Evolutionary conservation across 371 early-diverging fungal species (phyloP).

Genomic region (Gilbertella persicaria): DNA sequence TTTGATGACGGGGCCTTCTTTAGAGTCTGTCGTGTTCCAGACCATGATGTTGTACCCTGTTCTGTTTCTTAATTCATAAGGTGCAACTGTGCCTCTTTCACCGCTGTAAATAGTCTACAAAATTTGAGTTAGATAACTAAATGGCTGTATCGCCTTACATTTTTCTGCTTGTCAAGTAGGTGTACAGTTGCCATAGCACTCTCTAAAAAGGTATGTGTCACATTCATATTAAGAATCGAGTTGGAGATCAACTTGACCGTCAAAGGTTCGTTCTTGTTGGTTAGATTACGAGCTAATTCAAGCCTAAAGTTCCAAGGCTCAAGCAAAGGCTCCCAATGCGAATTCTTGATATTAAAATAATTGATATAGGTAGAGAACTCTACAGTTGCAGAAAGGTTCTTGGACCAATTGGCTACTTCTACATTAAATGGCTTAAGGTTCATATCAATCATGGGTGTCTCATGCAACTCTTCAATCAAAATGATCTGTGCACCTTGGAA

Average conservation of each 20-base stretch:
- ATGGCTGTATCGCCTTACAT: constrained; percentile 12
- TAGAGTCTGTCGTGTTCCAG: constrained; percentile 74
- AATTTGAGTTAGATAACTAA: background rate
- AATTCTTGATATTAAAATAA: constrained; percentile 93
- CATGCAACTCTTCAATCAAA: constrained; percentile 89
- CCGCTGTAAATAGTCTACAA: constrained; percentile 35
- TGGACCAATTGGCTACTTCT: constrained; percentile 87
- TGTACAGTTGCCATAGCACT: constrained; percentile 70
- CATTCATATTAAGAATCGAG: constrained; percentile 84
- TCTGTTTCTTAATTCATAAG: constrained; percentile 84
- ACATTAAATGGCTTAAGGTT: constrained; percentile 77
- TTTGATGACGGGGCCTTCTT: constrained; percentile 66
- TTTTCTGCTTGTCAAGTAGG: constrained; percentile 45
- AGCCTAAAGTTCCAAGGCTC: constrained; percentile 87
- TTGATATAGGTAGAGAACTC: constrained; percentile 77
- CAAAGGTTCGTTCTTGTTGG: constrained; percentile 24
- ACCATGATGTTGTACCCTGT: constrained; percentile 90
- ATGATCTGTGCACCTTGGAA: constrained; percentile 81
- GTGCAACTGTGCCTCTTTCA: constrained; percentile 58
- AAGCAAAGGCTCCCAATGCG: constrained; percentile 97
- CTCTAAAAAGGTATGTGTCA: constrained; percentile 88
- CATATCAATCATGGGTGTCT: constrained; percentile 91
- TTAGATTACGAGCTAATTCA: constrained; percentile 36
- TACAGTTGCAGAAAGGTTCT: constrained; percentile 71
- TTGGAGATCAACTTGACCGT: constrained; percentile 70